A percentile compares a stretch with the other conserved stretches of the same genome.
phyloP scores from a whole-genome alignment of 1,284 basidiomycete species.

The Sanghuangporus baumii region DNA sequence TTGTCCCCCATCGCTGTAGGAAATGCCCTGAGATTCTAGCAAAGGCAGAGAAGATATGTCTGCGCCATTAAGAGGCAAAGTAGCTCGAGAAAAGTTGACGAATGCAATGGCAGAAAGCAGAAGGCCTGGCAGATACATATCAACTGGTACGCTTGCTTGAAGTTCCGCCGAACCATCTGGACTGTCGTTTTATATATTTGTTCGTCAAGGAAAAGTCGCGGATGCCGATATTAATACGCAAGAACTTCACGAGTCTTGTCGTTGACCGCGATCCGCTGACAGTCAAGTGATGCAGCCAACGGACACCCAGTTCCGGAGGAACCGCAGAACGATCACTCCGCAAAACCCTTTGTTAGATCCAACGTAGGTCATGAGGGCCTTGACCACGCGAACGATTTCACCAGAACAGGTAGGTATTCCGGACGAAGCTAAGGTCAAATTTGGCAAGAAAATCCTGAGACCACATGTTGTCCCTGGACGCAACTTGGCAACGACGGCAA shows the following conservation, averaged over 20 bases:
- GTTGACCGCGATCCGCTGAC: not conserved
- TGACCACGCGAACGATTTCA: too few species aligned
- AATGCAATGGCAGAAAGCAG: not conserved
- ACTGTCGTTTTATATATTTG: not conserved
- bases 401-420: too few species aligned
- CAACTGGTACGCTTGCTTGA: not conserved
- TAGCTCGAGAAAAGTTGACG: not conserved
- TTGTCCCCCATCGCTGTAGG: conserved; percentile 43
- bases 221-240: not conserved
- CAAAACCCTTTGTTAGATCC: not conserved
- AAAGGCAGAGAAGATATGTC: conserved; percentile 55
- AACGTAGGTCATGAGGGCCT: not conserved
- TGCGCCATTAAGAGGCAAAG: conserved; percentile 49
- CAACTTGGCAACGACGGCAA: too few species aligned
- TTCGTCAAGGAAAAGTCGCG: not conserved
- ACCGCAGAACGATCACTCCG: not conserved
- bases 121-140: not conserved
- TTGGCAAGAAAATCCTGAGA: too few species aligned
- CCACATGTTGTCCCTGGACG: too few species aligned
- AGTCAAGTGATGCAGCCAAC: not conserved
- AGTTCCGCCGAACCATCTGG: not conserved
- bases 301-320: not conserved
- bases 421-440: too few species aligned
- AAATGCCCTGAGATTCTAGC: conserved; percentile 45
- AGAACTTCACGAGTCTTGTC: not conserved